These are phyloP conservation scores for Saccharomyces hybrid DNA, from an alignment of 1,139 yeast species.

Conservation along the genomic window DNA sequence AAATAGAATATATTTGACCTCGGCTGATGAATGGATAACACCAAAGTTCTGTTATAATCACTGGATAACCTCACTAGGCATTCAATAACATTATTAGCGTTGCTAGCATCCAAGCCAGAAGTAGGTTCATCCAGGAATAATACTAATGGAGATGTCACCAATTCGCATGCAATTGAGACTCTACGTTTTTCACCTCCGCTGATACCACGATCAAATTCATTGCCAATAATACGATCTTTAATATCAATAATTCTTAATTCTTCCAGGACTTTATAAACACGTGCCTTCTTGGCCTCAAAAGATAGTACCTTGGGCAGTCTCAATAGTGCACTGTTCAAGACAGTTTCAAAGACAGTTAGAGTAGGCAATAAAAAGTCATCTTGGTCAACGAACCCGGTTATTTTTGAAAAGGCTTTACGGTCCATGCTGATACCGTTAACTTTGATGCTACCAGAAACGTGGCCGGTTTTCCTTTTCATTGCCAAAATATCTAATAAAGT, in stretches of 20 bases:
- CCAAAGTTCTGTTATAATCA: constrained; percentile 75
- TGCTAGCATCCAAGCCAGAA: constrained; percentile 88
- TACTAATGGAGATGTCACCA: constrained; percentile 79
- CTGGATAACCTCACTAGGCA: constrained; percentile 72
- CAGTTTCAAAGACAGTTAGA: constrained; percentile 90
- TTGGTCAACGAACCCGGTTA: constrained; percentile 93
- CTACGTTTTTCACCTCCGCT: constrained; percentile 92
- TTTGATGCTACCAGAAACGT: constrained; percentile 53
- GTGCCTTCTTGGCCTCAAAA: constrained; percentile 58
- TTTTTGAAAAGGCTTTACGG: constrained; percentile 47
- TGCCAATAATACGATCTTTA: constrained; percentile 81
- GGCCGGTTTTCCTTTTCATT: constrained; percentile 75
- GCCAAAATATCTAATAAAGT: constrained; percentile 87
- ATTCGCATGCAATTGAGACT: constrained; percentile 84
- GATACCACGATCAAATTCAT: constrained; percentile 83
- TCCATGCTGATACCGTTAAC: constrained; percentile 57
- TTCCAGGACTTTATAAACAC: constrained; percentile 77
- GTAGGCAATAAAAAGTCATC: constrained; percentile 90
- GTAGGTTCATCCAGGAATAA: constrained; percentile 86
- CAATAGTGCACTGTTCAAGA: constrained; percentile 80
- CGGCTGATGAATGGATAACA: constrained; percentile 94
- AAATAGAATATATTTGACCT: constrained; percentile 88
- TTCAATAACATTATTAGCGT: constrained; percentile 87
- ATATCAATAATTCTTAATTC: constrained; percentile 79
- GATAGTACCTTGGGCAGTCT: constrained; percentile 80